Base-by-base conservation (phyloP, 176 grass and related monocot genomes). In the Panicum miliaceum region DNA sequence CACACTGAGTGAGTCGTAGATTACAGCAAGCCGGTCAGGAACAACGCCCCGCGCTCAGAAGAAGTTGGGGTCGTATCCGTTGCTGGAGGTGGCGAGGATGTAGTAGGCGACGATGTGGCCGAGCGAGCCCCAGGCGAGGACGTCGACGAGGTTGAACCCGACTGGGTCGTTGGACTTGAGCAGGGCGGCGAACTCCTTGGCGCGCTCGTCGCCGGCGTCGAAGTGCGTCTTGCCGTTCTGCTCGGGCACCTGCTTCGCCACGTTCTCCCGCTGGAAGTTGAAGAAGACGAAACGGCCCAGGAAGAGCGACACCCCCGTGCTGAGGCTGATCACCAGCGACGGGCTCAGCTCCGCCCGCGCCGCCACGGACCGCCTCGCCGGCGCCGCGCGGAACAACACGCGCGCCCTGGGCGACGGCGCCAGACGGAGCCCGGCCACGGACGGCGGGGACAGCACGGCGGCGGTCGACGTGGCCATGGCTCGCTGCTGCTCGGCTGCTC, bases 221-320 rank as follows among this genome's bases (percentile, higher is more conserved):
- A 96, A 99, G 86, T 99, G 96, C 60, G 93, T 84, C 91, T 94
- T 86, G 63, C 93, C 96, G 84, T 99, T 99, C 91, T 99, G 96
- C 84, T 57, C 88, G 13, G 96, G 96, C 8, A 99, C 96, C 80
- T 99, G 96, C 84, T 99, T 99, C 32, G 96, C 93, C 51, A 99
- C 96, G 87, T 99, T 99, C 93, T 99, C 96, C 73, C 96, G 86
- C 89, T 99, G 96, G 89, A 99, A 99, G 88, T 96, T 96, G 90
- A 99, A 99, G 88, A 99, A 96, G 48, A 99, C 96, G 83, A 99
- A 99, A 51, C 96, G 93, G 51, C 96, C 96, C 20, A 99, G 88
- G 84, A 96, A 95, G 50, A 99, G 96, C 15, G 96, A 99, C 25
- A 99, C 83, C 4, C 96, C 96, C 8, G 96, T 99, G 91, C 93